These are phyloP conservation scores for Nidula microcarpa DNA, from an alignment of 768 basidiomycete species.

Conservation along the genomic window DNA sequence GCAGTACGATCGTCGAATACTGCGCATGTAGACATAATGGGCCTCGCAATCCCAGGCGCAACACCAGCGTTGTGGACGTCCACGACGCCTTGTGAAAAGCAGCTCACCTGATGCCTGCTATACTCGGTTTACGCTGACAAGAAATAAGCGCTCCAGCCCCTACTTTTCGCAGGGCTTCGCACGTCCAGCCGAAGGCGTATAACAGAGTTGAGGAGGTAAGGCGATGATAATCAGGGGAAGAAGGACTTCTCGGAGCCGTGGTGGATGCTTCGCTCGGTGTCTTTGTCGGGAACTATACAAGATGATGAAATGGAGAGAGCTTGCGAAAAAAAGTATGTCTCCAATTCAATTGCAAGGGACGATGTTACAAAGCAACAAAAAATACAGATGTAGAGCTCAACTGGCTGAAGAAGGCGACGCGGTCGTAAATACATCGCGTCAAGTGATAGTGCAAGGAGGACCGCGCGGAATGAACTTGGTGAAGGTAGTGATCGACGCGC, in stretches of 20 bases:
- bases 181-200: not conserved
- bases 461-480: slow-evolving; percentile 1
- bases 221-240: slow-evolving; percentile 1
- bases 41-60: not conserved
- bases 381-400: not conserved
- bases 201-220: slow-evolving; percentile 1
- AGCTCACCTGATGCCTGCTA: not conserved
- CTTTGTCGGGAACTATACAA: slow-evolving; percentile 11
- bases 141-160: slow-evolving; percentile 5
- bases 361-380: slow-evolving; percentile 3
- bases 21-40: not conserved
- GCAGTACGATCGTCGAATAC: not conserved
- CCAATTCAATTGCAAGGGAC: slow-evolving; percentile 8
- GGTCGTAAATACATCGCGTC: slow-evolving; percentile 3
- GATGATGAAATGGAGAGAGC: not conserved
- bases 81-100: not conserved
- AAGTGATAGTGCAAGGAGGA: slow-evolving; percentile 7
- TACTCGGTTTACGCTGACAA: slow-evolving; percentile 11
- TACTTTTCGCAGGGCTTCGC: slow-evolving; percentile 3
- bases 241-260: slow-evolving; percentile 12
- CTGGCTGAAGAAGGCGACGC: not conserved
- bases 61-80: not conserved
- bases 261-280: slow-evolving; percentile 6
- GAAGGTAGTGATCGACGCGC: not conserved
- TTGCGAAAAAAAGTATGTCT: slow-evolving; percentile 4